Evolutionary conservation across 257 asterid species (phyloP).

Genomic region (Scutellaria galericulata): DNA sequence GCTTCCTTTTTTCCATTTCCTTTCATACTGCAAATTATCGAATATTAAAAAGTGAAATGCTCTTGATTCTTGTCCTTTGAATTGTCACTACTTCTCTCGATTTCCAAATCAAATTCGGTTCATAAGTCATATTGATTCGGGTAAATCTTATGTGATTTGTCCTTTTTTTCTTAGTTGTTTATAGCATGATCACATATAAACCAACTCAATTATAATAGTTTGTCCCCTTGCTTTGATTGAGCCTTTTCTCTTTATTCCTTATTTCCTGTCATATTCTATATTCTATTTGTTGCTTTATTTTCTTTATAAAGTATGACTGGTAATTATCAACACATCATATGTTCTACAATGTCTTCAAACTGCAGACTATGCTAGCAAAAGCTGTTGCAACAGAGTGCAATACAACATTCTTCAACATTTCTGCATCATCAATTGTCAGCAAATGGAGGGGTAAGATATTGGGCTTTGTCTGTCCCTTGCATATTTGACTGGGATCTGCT

Average conservation of each 20-base stretch:
- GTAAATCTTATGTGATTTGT: conserved; percentile 1
- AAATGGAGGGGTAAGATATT: conserved; percentile 94
- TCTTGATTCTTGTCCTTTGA: neutral
- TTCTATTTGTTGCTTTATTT: neutral
- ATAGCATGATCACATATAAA: neutral
- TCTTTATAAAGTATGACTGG: conserved; percentile 16
- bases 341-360: conserved; percentile 18
- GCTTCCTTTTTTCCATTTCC: conserved; percentile 9
- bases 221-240: conserved; percentile 10
- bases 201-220: conserved; percentile 19
- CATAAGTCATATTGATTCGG: conserved; percentile 9
- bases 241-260: conserved; percentile 22
- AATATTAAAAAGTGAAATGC: neutral
- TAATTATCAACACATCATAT: neutral
- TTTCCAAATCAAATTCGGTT: conserved; percentile 26
- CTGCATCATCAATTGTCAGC: conserved; percentile 99
- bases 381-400: conserved; percentile 99
- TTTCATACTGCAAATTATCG: conserved; percentile 21
- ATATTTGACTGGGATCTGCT: conserved; percentile 17
- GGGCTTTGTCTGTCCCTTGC: conserved; percentile 2
- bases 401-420: conserved; percentile 96
- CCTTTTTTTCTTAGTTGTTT: conserved; percentile 16
- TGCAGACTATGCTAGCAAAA: conserved; percentile 98
- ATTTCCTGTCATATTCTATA: conserved; percentile 2
- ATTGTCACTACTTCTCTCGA: neutral